Conservation (phyloP, 2,329 filamentous ascomycete species). For the Pleoardoris graminearum region DNA sequence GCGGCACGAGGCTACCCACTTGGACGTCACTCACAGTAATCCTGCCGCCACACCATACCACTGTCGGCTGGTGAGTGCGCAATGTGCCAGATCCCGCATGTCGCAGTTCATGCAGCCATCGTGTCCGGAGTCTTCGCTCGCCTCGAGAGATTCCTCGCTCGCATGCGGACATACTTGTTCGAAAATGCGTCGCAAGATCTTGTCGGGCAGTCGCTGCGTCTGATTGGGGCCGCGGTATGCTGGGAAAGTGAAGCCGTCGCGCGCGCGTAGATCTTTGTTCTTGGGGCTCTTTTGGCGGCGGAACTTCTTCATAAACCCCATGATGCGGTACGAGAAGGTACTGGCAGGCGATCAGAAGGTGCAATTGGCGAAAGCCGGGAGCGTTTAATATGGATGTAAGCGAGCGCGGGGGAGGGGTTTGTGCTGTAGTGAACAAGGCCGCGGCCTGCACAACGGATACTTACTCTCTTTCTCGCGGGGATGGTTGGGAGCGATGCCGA, state of each 20-base stretch:
- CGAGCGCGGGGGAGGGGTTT: slow-evolving; percentile 14
- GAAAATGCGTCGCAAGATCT: slow-evolving; percentile 79
- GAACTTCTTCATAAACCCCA: slow-evolving; percentile 57
- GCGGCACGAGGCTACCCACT: too few species aligned
- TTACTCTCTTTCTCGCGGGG: slow-evolving; percentile 36
- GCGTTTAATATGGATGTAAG: slow-evolving; percentile 19
- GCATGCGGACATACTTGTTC: slow-evolving; percentile 81
- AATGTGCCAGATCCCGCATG: slow-evolving; percentile 82
- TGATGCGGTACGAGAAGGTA: slow-evolving; percentile 40
- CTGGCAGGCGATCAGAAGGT: slow-evolving; percentile 25
- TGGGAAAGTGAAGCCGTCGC: slow-evolving; percentile 35
- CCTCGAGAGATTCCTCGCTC: slow-evolving; percentile 70
- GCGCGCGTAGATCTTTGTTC: slow-evolving; percentile 33
- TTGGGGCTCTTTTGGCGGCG: slow-evolving; percentile 50
- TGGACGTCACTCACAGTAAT: slow-evolving; percentile 61
- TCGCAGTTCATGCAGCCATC: slow-evolving; percentile 93
- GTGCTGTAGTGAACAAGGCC: slow-evolving; percentile 12
- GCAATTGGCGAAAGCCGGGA: slow-evolving; percentile 17
- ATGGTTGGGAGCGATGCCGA: slow-evolving; percentile 30
- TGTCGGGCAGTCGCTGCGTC: slow-evolving; percentile 60
- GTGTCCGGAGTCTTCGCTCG: slow-evolving; percentile 76
- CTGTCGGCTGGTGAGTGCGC: slow-evolving; percentile 70
- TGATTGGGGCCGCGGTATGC: slow-evolving; percentile 48
- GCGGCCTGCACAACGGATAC: slow-evolving; percentile 14
- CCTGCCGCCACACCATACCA: slow-evolving; percentile 67